Evolutionary conservation across 2,329 filamentous ascomycete genomes (phyloP).

Genomic region (Blastomyces silverae): DNA sequence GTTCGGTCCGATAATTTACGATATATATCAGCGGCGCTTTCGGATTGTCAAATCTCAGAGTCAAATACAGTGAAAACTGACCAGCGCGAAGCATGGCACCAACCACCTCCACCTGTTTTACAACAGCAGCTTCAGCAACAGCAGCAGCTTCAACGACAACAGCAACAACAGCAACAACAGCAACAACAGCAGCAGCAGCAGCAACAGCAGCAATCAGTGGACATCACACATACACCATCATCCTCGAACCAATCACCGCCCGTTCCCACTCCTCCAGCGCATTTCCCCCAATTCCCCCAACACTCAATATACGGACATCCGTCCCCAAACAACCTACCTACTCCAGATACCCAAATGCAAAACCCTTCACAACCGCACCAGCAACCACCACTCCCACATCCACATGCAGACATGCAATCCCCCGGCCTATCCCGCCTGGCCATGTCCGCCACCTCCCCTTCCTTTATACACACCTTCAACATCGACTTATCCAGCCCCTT

Average conservation of each 20-base stretch:
- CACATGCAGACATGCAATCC: slow-evolving; percentile 6
- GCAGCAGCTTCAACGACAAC: not conserved
- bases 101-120: not conserved
- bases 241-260: not conserved
- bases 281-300: slow-evolving; percentile 2
- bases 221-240: not conserved
- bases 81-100: slow-evolving; percentile 5
- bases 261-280: not conserved
- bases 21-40: slow-evolving; percentile 10
- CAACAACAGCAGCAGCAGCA: not conserved
- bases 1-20: slow-evolving; percentile 14
- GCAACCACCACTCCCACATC: slow-evolving; percentile 8
- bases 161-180: no score
- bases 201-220: not conserved
- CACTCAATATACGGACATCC: not conserved
- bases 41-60: not conserved
- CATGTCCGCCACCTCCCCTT: slow-evolving; percentile 11
- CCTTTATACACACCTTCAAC: slow-evolving; percentile 12
- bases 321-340: not conserved
- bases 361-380: slow-evolving; percentile 3
- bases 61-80: not conserved
- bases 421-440: slow-evolving; percentile 8
- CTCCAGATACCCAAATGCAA: slow-evolving; percentile 5
- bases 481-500: slow-evolving; percentile 14
- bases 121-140: slow-evolving; percentile 2